Conservation (phyloP, 2,329 filamentous ascomycete genomes). For the Colletotrichum viniferum region DNA sequence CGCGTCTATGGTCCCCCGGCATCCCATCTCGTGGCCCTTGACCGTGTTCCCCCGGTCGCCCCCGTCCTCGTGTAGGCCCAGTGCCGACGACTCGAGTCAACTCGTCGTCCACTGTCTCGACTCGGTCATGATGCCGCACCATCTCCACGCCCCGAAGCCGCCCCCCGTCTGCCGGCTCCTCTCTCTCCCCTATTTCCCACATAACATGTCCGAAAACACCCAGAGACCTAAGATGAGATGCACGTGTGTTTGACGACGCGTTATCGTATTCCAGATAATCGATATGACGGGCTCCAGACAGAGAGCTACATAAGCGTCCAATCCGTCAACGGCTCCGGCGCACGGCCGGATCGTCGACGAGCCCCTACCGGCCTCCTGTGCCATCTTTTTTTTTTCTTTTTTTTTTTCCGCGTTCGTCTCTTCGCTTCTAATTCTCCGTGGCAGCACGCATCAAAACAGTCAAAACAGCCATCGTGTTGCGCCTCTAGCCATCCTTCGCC, state of each 20-base stretch:
- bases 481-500: neutral
- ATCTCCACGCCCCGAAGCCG: constrained; percentile 8
- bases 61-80: neutral
- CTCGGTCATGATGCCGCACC: constrained; percentile 4
- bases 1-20: neutral
- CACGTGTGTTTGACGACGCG: constrained; percentile 2
- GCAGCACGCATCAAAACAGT: constrained; percentile 6
- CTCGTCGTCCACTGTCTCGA: neutral
- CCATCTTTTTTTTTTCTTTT: neutral
- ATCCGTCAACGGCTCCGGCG: constrained; percentile 14
- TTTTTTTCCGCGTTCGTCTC: neutral
- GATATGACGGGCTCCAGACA: constrained; percentile 4
- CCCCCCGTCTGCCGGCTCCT: neutral
- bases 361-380: neutral
- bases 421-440: neutral
- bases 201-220: neutral
- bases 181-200: constrained; percentile 6
- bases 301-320: constrained; percentile 5
- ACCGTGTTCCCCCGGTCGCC: neutral
- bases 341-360: constrained; percentile 12
- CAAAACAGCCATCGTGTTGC: constrained; percentile 1
- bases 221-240: constrained; percentile 11
- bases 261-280: constrained; percentile 10
- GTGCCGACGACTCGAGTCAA: constrained; percentile 2
- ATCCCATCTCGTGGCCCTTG: neutral